Evolutionary conservation across 2,329 filamentous ascomycete species (phyloP), one percentile per base, ranked within the genome.

Genomic region (Microsporum canis): DNA sequence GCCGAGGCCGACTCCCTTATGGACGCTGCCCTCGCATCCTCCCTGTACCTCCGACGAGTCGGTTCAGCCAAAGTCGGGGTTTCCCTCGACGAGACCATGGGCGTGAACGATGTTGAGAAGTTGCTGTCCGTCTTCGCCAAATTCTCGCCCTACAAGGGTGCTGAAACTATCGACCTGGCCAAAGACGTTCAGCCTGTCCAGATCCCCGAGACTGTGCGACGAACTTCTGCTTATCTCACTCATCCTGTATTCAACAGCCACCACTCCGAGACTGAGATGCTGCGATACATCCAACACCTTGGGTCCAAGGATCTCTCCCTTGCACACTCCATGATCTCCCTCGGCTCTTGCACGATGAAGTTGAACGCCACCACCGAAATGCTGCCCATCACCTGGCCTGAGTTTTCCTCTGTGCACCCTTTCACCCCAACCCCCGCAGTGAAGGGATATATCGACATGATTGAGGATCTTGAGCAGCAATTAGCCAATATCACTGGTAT

Each of bases 261-360:
- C 73, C 92, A 95, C 76, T 96, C 91, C 1, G 92, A 97, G 77
- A 96, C 92, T 0, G 90, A 96, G 75, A 83, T 97, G 68, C 80
- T 97, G 58, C 87, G 92, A 49, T 97, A 97, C 76, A 96, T 97
- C 68, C 82, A 92, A 71, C 89, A 96, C 71, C 80, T 97, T 3
- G 88, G 95, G 72, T 95, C 91, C 58, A 96, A 95, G 78, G 92
- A 97, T 71, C 78, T 97, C 12, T 96, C 92, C 1, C 81, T 96
- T 3, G 89, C 91, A 1, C 92, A 97, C 77, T 96, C 91, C 14
- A 97, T 97, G 92, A 97, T 97, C 63, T 91, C 92, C 1, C 83
- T 97, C 0, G 92, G 92, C 23, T 96, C 92, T 0, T 97, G 92
- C 79, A 97, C 92, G 12, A 97, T 97, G 92, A 97, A 97, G 80